phyloP scores from a whole-genome alignment of 2,329 filamentous ascomycete genomes.

The Kalmusia sp. region DNA sequence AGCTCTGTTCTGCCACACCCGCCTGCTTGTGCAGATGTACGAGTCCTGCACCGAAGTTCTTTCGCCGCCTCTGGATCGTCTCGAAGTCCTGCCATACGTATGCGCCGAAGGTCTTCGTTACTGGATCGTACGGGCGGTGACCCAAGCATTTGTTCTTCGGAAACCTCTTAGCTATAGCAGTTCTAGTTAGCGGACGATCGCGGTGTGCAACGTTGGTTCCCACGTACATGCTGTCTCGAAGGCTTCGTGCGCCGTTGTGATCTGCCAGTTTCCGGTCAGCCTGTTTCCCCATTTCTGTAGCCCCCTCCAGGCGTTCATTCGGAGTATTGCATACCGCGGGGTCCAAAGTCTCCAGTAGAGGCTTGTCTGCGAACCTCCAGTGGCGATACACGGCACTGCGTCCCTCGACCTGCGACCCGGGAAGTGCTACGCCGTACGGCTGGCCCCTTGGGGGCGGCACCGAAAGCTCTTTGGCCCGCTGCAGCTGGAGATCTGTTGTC shows the following conservation, averaged over 20 bases:
- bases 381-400: slow-evolving; percentile 83
- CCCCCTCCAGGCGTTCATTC: not conserved
- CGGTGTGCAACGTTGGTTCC: not conserved
- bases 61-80: slow-evolving; percentile 78
- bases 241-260: slow-evolving; percentile 77
- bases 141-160: slow-evolving; percentile 79
- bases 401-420: slow-evolving; percentile 75
- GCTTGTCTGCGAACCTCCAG: slow-evolving; percentile 75
- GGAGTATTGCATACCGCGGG: slow-evolving; percentile 52
- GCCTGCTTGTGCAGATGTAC: slow-evolving; percentile 79
- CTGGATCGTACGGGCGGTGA: slow-evolving; percentile 77
- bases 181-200: slow-evolving; percentile 7
- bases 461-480: slow-evolving; percentile 58
- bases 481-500: slow-evolving; percentile 32
- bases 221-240: slow-evolving; percentile 70
- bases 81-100: slow-evolving; percentile 86
- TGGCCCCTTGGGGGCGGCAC: slow-evolving; percentile 73
- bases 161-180: slow-evolving; percentile 57
- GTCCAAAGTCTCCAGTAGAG: slow-evolving; percentile 60
- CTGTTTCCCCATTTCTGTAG: not conserved
- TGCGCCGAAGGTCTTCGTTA: slow-evolving; percentile 74
- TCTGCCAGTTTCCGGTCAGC: slow-evolving; percentile 36
- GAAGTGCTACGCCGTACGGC: slow-evolving; percentile 79
- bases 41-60: slow-evolving; percentile 84
- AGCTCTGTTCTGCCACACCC: slow-evolving; percentile 69